phyloP scores from a whole-genome alignment of 768 basidiomycete genomes.

The Phanerochaete carnosa region DNA sequence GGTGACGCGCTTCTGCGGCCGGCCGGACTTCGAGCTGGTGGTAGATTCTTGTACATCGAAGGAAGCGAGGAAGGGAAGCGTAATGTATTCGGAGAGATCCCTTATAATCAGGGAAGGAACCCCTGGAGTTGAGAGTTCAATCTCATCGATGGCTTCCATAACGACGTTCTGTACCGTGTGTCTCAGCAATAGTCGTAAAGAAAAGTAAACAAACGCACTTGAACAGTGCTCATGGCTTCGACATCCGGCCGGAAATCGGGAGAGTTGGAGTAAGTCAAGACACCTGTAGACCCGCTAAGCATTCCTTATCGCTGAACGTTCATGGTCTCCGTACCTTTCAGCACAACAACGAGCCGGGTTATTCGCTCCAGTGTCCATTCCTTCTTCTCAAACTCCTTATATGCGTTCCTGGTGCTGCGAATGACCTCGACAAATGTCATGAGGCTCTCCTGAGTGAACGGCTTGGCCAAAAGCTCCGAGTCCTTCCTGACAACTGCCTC shows the following conservation, averaged over 20 bases:
- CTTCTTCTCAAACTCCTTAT: constrained; percentile 40
- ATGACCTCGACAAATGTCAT: constrained; percentile 77
- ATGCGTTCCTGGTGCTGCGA: constrained; percentile 52
- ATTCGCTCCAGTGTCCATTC: constrained; percentile 71
- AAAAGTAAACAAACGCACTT: constrained; percentile 41
- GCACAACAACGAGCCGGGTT: constrained; percentile 66
- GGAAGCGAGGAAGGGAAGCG: constrained; percentile 79
- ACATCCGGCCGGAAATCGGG: constrained; percentile 89
- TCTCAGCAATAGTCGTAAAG: background rate
- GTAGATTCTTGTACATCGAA: constrained; percentile 46
- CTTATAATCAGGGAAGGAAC: constrained; percentile 72
- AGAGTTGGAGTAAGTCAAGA: constrained; percentile 76
- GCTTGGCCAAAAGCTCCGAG: constrained; percentile 13
- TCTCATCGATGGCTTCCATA: constrained; percentile 61
- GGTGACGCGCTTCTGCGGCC: constrained; percentile 65
- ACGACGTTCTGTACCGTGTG: constrained; percentile 54
- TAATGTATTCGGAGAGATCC: constrained; percentile 64
- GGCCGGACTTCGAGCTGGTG: constrained; percentile 33
- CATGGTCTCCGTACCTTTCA: constrained; percentile 53
- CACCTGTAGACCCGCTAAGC: constrained; percentile 36
- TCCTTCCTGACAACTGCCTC: constrained; percentile 38
- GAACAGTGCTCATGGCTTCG: constrained; percentile 75
- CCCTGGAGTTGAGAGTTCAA: constrained; percentile 62
- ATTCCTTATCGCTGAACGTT: background rate
- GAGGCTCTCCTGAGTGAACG: constrained; percentile 85